Percentiles rank a stretch among this genome's conserved stretches.
Evolutionary conservation across 169 alveolate genomes (phyloP).

Genomic region (Plasmodium coatneyi): DNA sequence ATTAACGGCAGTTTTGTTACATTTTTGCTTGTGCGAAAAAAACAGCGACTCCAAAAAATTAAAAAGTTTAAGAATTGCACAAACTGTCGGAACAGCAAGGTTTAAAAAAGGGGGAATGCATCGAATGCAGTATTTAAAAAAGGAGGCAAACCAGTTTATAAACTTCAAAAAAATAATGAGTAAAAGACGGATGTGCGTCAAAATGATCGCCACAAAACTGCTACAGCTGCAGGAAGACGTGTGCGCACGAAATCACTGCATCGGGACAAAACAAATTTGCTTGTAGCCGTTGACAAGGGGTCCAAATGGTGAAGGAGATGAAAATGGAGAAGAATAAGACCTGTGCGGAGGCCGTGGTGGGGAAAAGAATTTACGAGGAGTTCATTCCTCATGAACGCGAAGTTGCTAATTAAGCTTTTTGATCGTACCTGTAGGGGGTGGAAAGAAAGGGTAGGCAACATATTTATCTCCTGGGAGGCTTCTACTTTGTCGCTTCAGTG

Average conservation of each 20-base stretch:
- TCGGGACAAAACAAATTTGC: neutral
- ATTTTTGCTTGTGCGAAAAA: neutral
- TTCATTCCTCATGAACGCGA: neutral
- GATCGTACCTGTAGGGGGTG: constrained; percentile 26
- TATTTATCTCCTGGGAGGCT: neutral
- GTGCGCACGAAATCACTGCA: neutral
- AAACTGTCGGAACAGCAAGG: neutral
- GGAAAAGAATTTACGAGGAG: neutral
- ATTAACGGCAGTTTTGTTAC: neutral
- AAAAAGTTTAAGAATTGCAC: neutral
- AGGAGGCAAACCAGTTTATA: neutral
- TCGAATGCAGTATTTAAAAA: neutral
- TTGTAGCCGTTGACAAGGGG: neutral
- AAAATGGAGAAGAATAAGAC: neutral
- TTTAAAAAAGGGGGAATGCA: neutral
- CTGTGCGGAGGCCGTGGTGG: neutral
- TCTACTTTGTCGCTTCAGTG: neutral
- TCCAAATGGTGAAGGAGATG: neutral
- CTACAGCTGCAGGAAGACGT: neutral
- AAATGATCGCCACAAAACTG: neutral
- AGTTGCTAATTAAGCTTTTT: constrained; percentile 30
- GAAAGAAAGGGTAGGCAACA: neutral
- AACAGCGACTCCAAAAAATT: constrained; percentile 2
- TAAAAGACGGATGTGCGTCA: neutral
- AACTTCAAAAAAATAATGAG: neutral